Evolutionary conservation across 2,329 filamentous ascomycete genomes (phyloP).

Genomic region (Aaosphaeria arxii): DNA sequence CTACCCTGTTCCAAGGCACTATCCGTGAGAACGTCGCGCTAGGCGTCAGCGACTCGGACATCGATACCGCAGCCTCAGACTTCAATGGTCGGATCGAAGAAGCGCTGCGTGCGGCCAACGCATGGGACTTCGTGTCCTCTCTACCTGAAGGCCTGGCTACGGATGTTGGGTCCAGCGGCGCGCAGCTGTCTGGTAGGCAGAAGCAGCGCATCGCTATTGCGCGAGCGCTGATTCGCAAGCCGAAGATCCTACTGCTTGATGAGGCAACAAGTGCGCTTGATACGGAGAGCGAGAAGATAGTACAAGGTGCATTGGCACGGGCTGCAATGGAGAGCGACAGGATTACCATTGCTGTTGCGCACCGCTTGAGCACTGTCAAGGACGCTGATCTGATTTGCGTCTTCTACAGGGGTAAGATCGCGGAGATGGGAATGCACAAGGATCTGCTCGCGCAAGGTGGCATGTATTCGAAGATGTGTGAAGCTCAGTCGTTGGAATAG

Average conservation of each 20-base stretch:
- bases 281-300: background rate
- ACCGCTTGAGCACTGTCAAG: background rate
- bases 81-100: background rate
- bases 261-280: background rate
- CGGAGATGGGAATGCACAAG: too few species aligned
- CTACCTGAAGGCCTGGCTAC: background rate
- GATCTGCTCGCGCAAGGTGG: slow-evolving; percentile 36
- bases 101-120: background rate
- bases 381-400: too few species aligned
- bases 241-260: background rate
- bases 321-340: background rate
- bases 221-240: background rate
- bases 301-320: background rate
- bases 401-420: too few species aligned
- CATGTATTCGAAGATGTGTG: background rate
- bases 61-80: background rate
- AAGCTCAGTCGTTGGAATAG: background rate
- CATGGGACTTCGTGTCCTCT: background rate
- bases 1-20: background rate
- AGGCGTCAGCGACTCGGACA: background rate
- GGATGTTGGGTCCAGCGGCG: background rate
- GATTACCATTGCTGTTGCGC: background rate
- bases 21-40: background rate
- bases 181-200: background rate
- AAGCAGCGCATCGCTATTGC: background rate